A percentile compares a stretch with the other conserved stretches of the same genome.
Conservation (phyloP, 495 filamentous ascomycete species). For the Pseudotulostoma volvatum region DNA sequence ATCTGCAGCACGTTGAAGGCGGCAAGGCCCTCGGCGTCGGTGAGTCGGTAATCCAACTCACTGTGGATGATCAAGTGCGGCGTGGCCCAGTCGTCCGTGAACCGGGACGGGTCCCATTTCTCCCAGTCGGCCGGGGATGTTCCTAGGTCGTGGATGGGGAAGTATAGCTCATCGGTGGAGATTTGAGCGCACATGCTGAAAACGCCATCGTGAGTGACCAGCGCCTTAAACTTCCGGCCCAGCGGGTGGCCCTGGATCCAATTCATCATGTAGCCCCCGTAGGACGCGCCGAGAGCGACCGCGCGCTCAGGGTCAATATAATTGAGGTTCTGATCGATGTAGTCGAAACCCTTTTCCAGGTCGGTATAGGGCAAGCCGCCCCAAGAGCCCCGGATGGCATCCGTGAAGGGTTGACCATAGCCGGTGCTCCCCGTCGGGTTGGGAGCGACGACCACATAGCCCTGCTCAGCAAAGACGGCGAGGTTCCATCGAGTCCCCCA, state of each 20-base stretch:
- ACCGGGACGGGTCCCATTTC: slow-evolving; percentile 64
- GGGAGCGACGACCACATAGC: slow-evolving; percentile 73
- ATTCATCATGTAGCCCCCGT: slow-evolving; percentile 78
- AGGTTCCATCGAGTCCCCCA: slow-evolving; percentile 91
- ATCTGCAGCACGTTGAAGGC: slow-evolving; percentile 81
- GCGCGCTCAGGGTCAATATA: slow-evolving; percentile 66
- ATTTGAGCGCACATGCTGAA: slow-evolving; percentile 66
- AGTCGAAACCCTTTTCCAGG: slow-evolving; percentile 62
- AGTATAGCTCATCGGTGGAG: slow-evolving; percentile 74
- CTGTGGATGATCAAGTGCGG: slow-evolving; percentile 83
- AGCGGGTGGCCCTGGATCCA: slow-evolving; percentile 39
- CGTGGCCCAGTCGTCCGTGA: slow-evolving; percentile 61
- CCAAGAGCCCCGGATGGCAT: slow-evolving; percentile 64
- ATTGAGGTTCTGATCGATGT: slow-evolving; percentile 50
- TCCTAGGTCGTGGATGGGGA: slow-evolving; percentile 67
- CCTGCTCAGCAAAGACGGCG: slow-evolving; percentile 79
- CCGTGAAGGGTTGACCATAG: slow-evolving; percentile 65
- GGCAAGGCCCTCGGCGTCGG: slow-evolving; percentile 66
- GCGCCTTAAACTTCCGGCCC: slow-evolving; percentile 66
- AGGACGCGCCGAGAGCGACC: slow-evolving; percentile 70
- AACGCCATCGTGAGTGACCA: slow-evolving; percentile 83
- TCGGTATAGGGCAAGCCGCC: slow-evolving; percentile 68
- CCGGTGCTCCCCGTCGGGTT: slow-evolving; percentile 81
- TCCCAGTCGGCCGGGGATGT: slow-evolving; percentile 61
- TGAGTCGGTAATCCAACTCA: slow-evolving; percentile 79